phyloP scores from a whole-genome alignment of 73 alveolate genomes.

The Halteria grandinella region DNA sequence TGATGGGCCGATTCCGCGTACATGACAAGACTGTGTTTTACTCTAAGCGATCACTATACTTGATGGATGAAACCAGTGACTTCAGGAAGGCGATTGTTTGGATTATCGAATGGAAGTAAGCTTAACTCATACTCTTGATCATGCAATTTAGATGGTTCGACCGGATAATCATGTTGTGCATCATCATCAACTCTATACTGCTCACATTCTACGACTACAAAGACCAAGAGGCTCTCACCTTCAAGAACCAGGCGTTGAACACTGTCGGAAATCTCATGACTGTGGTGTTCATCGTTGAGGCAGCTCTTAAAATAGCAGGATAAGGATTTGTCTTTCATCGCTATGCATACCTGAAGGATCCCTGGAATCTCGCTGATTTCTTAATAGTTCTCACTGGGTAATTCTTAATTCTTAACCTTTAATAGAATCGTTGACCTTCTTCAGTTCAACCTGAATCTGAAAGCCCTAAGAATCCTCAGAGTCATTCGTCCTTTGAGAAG shows the following conservation, averaged over 20 bases:
- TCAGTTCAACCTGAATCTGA: slow-evolving; percentile 44
- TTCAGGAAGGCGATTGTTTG: neutral
- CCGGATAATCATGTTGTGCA: slow-evolving; percentile 17
- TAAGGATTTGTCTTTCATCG: slow-evolving; percentile 68
- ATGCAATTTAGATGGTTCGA: slow-evolving; percentile 68
- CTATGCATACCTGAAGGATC: slow-evolving; percentile 71
- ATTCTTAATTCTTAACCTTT: too few species aligned
- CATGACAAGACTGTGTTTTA: neutral
- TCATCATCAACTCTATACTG: slow-evolving; percentile 32
- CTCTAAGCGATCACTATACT: neutral
- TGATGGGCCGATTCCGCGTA: neutral
- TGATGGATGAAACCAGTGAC: neutral
- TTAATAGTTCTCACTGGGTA: slow-evolving; percentile 53
- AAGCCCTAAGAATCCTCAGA: slow-evolving; percentile 63
- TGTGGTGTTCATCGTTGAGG: slow-evolving; percentile 59
- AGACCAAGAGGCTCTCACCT: slow-evolving; percentile 1
- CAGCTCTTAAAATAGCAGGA: slow-evolving; percentile 58
- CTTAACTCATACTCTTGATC: too few species aligned
- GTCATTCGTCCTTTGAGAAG: slow-evolving; percentile 68
- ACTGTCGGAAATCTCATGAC: slow-evolving; percentile 44
- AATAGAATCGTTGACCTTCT: slow-evolving; percentile 18
- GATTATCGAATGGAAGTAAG: neutral
- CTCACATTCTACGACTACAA: slow-evolving; percentile 42
- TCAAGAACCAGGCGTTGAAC: neutral
- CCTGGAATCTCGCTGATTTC: slow-evolving; percentile 81